Evolutionary conservation across 805 yeast species (phyloP).

Genomic region (Ogataea degrootiae): DNA sequence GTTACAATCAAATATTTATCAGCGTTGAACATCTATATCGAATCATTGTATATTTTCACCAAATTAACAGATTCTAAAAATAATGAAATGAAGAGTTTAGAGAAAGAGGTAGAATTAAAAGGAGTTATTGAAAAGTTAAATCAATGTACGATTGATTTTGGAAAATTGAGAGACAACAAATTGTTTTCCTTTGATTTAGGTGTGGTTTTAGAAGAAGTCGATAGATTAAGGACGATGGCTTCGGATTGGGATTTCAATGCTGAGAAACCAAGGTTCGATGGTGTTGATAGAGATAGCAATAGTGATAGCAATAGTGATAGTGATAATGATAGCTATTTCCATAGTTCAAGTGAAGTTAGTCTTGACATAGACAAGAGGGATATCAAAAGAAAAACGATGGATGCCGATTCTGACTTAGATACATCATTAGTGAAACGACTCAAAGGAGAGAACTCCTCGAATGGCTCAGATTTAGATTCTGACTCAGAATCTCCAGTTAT

Average conservation of each 20-base stretch:
- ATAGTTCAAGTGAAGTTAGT: neutral
- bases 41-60: slow-evolving; percentile 12
- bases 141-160: neutral
- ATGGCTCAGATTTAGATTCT: no score
- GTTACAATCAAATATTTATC: slow-evolving; percentile 36
- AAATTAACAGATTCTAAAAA: slow-evolving; percentile 3
- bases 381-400: no score
- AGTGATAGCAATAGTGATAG: neutral
- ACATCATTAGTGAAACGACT: no score
- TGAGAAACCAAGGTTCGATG: neutral
- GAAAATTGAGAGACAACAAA: neutral
- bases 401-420: no score
- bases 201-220: neutral
- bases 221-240: neutral
- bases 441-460: no score
- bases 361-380: no score
- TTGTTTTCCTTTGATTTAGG: neutral
- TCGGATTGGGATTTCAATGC: neutral
- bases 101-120: slow-evolving; percentile 1
- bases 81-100: neutral
- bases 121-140: slow-evolving; percentile 2
- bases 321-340: neutral
- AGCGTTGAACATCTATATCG: slow-evolving; percentile 21
- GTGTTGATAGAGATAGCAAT: neutral
- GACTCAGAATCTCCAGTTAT: no score